A percentile compares a stretch with the other conserved stretches of the same genome.
phyloP scores from a whole-genome alignment of 2,329 filamentous ascomycete genomes.

The Lachnellula hyalina region DNA sequence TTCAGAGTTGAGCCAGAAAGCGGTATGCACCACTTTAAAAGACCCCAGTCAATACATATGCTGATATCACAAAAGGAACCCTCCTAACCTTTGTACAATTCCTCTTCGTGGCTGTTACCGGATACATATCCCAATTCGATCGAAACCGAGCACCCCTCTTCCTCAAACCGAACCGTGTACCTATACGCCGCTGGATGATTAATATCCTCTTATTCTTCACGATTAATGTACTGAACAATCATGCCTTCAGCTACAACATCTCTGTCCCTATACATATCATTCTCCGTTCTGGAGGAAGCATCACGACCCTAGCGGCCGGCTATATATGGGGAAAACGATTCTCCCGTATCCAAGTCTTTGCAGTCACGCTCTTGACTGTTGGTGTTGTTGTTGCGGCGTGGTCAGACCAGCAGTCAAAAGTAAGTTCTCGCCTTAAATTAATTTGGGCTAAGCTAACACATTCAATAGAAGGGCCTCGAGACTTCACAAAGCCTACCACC shows the following conservation, averaged over 20 bases:
- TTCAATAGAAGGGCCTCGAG: conserved; percentile 20
- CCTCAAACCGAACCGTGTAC: conserved; percentile 71
- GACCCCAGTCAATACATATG: neutral
- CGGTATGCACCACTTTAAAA: conserved; percentile 46
- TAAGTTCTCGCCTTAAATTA: conserved; percentile 32
- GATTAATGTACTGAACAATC: conserved; percentile 96
- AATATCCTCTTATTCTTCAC: conserved; percentile 88
- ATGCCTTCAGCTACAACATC: conserved; percentile 94
- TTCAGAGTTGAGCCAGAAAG: conserved; percentile 74
- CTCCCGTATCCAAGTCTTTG: conserved; percentile 70
- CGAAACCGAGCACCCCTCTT: conserved; percentile 62
- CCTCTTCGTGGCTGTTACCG: conserved; percentile 72
- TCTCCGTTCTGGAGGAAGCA: conserved; percentile 86
- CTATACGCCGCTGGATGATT: conserved; percentile 75
- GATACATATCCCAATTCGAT: conserved; percentile 72
- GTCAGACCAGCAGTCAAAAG: conserved; percentile 84
- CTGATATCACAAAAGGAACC: conserved; percentile 51
- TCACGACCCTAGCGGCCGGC: conserved; percentile 91
- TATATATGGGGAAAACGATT: conserved; percentile 82
- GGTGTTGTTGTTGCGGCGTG: conserved; percentile 86
- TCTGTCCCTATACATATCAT: conserved; percentile 97
- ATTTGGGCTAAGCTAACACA: conserved; percentile 12
- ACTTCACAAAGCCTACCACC: conserved; percentile 36
- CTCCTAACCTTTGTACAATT: conserved; percentile 89
- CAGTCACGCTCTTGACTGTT: conserved; percentile 75